These are phyloP conservation scores for Silybum marianum DNA, from an alignment of 129 eudicot species.

Conservation along the genomic window DNA sequence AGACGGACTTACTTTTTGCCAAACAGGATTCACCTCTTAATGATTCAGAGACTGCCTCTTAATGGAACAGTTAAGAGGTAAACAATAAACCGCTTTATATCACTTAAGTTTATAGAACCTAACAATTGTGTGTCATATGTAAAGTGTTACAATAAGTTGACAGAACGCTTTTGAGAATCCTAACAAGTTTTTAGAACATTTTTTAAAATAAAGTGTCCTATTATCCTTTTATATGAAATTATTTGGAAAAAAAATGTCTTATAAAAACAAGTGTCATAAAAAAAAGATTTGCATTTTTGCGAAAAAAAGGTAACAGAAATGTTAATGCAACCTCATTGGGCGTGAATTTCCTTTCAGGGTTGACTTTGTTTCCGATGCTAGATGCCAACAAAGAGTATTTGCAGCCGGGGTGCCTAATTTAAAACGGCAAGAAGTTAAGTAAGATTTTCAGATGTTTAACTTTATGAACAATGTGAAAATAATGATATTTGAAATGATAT, in stretches of 20 bases:
- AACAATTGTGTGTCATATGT: no score
- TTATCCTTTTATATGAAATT: neutral
- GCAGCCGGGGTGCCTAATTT: constrained; percentile 70
- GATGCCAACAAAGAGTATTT: constrained; percentile 94
- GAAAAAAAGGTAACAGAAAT: neutral
- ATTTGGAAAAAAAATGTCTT: no score
- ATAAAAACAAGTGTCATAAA: neutral
- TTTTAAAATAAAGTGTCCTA: neutral
- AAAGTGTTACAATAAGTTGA: no score
- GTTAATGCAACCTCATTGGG: constrained; percentile 33
- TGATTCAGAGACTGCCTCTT: no score
- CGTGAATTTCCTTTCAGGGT: constrained; percentile 59
- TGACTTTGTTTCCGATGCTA: constrained; percentile 82
- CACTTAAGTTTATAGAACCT: no score
- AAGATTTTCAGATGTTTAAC: neutral
- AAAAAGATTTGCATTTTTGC: neutral
- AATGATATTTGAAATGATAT: constrained; percentile 3
- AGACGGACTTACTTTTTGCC: no score
- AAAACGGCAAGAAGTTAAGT: neutral
- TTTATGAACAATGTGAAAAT: neutral
- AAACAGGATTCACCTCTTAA: no score
- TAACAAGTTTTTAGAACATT: neutral
- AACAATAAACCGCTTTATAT: no score
- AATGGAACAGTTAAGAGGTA: no score
- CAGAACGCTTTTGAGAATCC: no score